These are phyloP conservation scores for Coniochaeta pulveracea DNA, from an alignment of 2,329 filamentous ascomycete species.

Conservation along the genomic window DNA sequence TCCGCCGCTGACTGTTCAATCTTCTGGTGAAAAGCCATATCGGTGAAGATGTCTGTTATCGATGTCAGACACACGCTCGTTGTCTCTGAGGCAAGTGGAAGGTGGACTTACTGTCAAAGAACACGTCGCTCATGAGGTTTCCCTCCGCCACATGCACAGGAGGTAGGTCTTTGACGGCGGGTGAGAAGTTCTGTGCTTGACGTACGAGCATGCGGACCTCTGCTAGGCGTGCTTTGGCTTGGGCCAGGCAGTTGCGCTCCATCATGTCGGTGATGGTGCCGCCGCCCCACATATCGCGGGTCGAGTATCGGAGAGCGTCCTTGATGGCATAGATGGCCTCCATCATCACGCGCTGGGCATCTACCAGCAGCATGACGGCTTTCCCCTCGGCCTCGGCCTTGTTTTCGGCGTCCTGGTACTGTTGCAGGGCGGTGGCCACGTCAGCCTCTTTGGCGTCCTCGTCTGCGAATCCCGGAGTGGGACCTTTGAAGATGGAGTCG, in stretches of 20 bases:
- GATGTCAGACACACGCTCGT: no score
- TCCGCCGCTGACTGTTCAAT: slow-evolving; percentile 3
- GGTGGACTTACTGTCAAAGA: slow-evolving; percentile 43
- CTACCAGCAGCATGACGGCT: slow-evolving; percentile 25
- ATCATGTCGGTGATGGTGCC: slow-evolving; percentile 37
- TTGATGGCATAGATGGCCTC: slow-evolving; percentile 25
- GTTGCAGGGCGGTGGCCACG: slow-evolving; percentile 19
- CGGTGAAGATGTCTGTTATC: slow-evolving; percentile 3
- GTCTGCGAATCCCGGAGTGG: slow-evolving; percentile 39
- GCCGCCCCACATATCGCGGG: slow-evolving; percentile 37
- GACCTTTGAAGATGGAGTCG: slow-evolving; percentile 39
- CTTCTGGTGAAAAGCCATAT: slow-evolving; percentile 4
- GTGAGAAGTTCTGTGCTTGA: slow-evolving; percentile 28
- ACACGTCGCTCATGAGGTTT: slow-evolving; percentile 34
- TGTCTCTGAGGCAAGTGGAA: no score
- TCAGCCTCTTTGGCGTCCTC: slow-evolving; percentile 35
- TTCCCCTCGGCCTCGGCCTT: slow-evolving; percentile 27
- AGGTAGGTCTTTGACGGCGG: slow-evolving; percentile 25
- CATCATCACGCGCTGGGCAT: slow-evolving; percentile 24
- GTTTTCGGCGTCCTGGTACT: slow-evolving; percentile 24
- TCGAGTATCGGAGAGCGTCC: slow-evolving; percentile 27
- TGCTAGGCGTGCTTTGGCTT: slow-evolving; percentile 29
- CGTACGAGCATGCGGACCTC: slow-evolving; percentile 26
- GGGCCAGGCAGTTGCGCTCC: slow-evolving; percentile 37
- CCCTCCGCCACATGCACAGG: slow-evolving; percentile 30